A percentile compares a stretch with the other conserved stretches of the same genome.
phyloP scores from a whole-genome alignment of 768 basidiomycete genomes.

The Tremella fuciformis region DNA sequence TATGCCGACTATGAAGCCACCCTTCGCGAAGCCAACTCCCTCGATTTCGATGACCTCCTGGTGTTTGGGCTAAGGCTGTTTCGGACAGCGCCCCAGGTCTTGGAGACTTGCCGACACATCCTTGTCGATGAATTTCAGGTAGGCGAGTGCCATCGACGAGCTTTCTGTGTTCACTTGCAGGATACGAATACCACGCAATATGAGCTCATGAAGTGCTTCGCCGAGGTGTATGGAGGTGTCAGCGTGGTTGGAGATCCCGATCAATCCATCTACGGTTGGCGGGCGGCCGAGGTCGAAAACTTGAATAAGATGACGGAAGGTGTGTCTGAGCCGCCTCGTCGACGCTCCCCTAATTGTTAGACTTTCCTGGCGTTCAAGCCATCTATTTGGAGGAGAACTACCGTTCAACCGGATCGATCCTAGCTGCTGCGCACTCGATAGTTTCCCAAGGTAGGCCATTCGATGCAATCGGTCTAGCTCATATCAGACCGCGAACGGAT shows the following conservation, averaged over 20 bases:
- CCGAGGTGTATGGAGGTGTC: slow-evolving; percentile 58
- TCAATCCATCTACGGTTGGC: slow-evolving; percentile 89
- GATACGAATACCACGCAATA: slow-evolving; percentile 83
- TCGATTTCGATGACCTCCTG: slow-evolving; percentile 86
- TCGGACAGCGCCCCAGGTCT: slow-evolving; percentile 56
- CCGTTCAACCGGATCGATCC: slow-evolving; percentile 73
- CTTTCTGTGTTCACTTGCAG: slow-evolving; percentile 50
- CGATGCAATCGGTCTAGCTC: slow-evolving; percentile 2
- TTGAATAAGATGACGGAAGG: slow-evolving; percentile 69
- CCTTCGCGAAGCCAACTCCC: slow-evolving; percentile 63
- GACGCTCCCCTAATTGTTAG: slow-evolving; percentile 51
- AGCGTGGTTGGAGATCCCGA: slow-evolving; percentile 89
- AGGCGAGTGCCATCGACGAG: slow-evolving; percentile 45
- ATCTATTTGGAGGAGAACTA: slow-evolving; percentile 83
- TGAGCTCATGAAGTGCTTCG: slow-evolving; percentile 70
- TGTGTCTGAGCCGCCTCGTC: slow-evolving; percentile 33
- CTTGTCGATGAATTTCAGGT: slow-evolving; percentile 79
- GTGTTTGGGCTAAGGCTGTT: slow-evolving; percentile 70
- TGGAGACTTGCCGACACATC: slow-evolving; percentile 65
- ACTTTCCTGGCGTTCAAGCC: slow-evolving; percentile 64
- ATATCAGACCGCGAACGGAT: slow-evolving; percentile 68
- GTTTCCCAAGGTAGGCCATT: slow-evolving; percentile 67
- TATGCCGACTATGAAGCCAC: slow-evolving; percentile 67
- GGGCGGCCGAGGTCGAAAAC: slow-evolving; percentile 73
- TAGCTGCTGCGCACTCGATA: slow-evolving; percentile 70